A percentile compares a stretch with the other conserved stretches of the same genome.
phyloP scores from a whole-genome alignment of 805 yeast genomes.

The Candida oleophila region DNA sequence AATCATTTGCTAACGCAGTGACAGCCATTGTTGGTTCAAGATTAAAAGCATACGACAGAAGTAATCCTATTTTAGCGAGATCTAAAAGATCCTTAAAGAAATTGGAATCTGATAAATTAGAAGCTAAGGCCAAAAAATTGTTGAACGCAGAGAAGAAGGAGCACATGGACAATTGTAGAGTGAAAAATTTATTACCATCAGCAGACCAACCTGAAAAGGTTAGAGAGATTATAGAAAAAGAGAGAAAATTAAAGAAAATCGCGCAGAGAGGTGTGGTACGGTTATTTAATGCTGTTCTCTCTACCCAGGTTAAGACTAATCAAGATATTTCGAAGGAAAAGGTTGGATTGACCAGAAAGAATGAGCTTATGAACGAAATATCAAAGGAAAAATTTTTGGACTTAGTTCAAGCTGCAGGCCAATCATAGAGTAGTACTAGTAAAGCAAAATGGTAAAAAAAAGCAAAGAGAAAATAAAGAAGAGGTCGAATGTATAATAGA shows the following conservation, averaged over 20 bases:
- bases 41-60: slow-evolving; percentile 83
- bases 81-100: slow-evolving; percentile 68
- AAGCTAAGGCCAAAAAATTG: slow-evolving; percentile 75
- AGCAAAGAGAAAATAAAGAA: neutral
- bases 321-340: slow-evolving; percentile 48
- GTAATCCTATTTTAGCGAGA: slow-evolving; percentile 88
- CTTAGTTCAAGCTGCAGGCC: slow-evolving; percentile 77
- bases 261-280: slow-evolving; percentile 89
- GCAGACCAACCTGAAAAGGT: slow-evolving; percentile 55
- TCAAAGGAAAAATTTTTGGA: slow-evolving; percentile 89
- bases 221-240: slow-evolving; percentile 61
- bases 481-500: neutral
- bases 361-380: slow-evolving; percentile 68
- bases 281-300: slow-evolving; percentile 77
- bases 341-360: slow-evolving; percentile 49
- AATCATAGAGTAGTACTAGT: slow-evolving; percentile 19
- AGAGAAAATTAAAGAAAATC: slow-evolving; percentile 66
- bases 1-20: slow-evolving; percentile 77
- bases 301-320: slow-evolving; percentile 67
- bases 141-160: slow-evolving; percentile 70
- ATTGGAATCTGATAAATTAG: slow-evolving; percentile 77
- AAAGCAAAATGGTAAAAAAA: too few relatives aligned
- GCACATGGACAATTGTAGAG: slow-evolving; percentile 63
- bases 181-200: slow-evolving; percentile 63
- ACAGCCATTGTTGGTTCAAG: slow-evolving; percentile 80